Evolutionary conservation across 2,329 filamentous ascomycete species (phyloP).

Genomic region (Aspergillus hiratsukae): DNA sequence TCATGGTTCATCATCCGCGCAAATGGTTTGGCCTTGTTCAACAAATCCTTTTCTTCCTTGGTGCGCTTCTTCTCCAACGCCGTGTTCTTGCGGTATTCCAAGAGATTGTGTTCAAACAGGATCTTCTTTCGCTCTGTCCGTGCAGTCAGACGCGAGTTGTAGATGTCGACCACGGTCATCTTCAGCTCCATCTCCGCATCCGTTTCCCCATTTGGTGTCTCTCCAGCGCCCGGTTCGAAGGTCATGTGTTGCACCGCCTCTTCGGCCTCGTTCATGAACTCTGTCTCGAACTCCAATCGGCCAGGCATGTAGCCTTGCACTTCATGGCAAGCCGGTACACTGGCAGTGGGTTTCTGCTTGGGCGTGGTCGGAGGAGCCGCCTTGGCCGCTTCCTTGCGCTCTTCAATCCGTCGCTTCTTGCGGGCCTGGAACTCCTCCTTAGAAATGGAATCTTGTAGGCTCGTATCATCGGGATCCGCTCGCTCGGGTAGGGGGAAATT

Average conservation of each 20-base stretch:
- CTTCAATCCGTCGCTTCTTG: conserved; percentile 91
- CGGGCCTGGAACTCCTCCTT: conserved; percentile 88
- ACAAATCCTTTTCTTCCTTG: conserved; percentile 86
- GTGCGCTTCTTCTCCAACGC: conserved; percentile 89
- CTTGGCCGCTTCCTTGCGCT: conserved; percentile 81
- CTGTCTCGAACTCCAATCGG: conserved; percentile 92
- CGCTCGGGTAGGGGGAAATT: conserved; percentile 82
- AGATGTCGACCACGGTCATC: conserved; percentile 96
- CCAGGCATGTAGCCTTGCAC: conserved; percentile 99
- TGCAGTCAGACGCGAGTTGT: conserved; percentile 85
- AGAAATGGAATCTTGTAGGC: conserved; percentile 72
- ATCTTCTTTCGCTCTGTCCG: conserved; percentile 93
- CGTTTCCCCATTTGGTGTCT: conserved; percentile 81
- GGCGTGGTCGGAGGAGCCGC: conserved; percentile 77
- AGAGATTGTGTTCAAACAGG: conserved; percentile 87
- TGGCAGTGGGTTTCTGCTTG: conserved; percentile 93
- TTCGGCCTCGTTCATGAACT: conserved; percentile 96
- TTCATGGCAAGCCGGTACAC: conserved; percentile 93
- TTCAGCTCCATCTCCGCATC: conserved; percentile 98
- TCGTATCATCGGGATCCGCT: conserved; percentile 76
- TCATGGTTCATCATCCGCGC: conserved; percentile 92
- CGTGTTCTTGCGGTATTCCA: conserved; percentile 90
- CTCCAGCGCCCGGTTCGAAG: conserved; percentile 91
- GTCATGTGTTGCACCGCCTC: conserved; percentile 98
- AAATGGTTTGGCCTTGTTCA: conserved; percentile 94